Percentiles rank a stretch among this genome's conserved stretches.
Conservation (phyloP, 2,329 filamentous ascomycete genomes). For the Hypoxylon sp. region DNA sequence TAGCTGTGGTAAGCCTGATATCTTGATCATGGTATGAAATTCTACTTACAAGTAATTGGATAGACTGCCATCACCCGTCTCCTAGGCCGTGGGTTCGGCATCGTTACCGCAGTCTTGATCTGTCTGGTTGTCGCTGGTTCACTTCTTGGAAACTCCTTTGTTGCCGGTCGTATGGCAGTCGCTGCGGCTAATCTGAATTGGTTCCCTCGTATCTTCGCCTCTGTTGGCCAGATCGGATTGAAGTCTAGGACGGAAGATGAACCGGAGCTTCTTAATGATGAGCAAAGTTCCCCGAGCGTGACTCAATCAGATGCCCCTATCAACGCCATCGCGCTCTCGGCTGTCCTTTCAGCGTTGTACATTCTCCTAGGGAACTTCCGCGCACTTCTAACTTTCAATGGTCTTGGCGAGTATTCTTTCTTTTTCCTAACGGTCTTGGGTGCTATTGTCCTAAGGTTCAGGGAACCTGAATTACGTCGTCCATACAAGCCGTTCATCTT, state of each 20-base stretch:
- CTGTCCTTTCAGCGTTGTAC: conserved; percentile 68
- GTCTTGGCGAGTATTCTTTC: conserved; percentile 73
- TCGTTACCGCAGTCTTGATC: conserved; percentile 69
- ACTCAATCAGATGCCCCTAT: conserved; percentile 65
- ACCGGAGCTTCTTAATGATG: conserved; percentile 17
- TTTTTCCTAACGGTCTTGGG: conserved; percentile 75
- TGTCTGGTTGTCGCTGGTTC: conserved; percentile 74
- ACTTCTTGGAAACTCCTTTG: conserved; percentile 74
- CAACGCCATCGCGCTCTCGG: conserved; percentile 67
- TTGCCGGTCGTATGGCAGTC: conserved; percentile 73
- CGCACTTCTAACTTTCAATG: conserved; percentile 72
- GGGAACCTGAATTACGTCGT: conserved; percentile 68
- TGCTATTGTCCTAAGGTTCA: conserved; percentile 68
- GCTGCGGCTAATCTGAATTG: conserved; percentile 69
- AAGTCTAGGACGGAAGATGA: conserved; percentile 27
- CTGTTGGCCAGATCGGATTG: conserved; percentile 62
- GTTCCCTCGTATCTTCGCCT: conserved; percentile 63
- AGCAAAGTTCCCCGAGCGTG: conserved; percentile 16
- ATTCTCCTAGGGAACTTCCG: conserved; percentile 74
- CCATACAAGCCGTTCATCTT: conserved; percentile 70
- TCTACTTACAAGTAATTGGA: conserved; percentile 15
- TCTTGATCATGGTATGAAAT: conserved; percentile 22
- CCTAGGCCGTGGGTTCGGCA: conserved; percentile 67
- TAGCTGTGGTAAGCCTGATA: conserved; percentile 69
- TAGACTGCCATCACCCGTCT: conserved; percentile 70